Evolutionary conservation across 78 protist species (phyloP), one percentile per base, ranked within the genome.

Genomic region (Isochrysis galbana): DNA sequence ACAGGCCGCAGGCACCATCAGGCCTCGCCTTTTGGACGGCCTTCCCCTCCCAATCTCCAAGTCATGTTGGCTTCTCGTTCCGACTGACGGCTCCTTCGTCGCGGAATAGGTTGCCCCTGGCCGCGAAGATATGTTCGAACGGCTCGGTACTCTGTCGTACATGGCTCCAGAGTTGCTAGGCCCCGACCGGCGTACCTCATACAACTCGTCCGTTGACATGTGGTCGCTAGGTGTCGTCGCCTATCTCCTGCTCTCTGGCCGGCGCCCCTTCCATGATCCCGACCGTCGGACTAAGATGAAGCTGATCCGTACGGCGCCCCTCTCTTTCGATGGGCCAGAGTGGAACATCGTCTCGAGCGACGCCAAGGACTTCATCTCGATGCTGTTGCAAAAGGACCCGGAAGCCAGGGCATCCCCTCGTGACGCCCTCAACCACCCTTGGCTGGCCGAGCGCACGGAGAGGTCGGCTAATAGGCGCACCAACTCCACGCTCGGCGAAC

Each of bases 201-300:
- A 95, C 69, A 67, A 72, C 25, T 54, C 72, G 45, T 93, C 93
- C 14, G 95, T 94, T 34, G 96, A 95, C 90, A 92, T 94, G 91
- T 95, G 96, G 96, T 80, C 95, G 67, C 92, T 94, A 48, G 96
- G 96, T 74, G 95, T 94, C 67, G 84, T 91, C 38, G 54, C 92
- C 46, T 95, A 92, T 78, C 90, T 26, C 36, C 74, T 61, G n/a
- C 74, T 61, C 74, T 23, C 74, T 32, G 74, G 74, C 74, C 74
- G 74, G 36, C 10, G 74, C 36, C 74, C 74, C 29, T 61, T 26
- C 74, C n/a, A n/a, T n/a, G n/a, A n/a, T n/a, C n/a, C n/a, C n/a
- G n/a, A n/a, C n/a, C n/a, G n/a, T n/a, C n/a, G n/a, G n/a, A n/a
- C n/a, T n/a, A n/a, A n/a, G n/a, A n/a, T n/a, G n/a, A 51, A 51